Conservation (phyloP, 495 filamentous ascomycete genomes). For the Terfezia claveryi region DNA sequence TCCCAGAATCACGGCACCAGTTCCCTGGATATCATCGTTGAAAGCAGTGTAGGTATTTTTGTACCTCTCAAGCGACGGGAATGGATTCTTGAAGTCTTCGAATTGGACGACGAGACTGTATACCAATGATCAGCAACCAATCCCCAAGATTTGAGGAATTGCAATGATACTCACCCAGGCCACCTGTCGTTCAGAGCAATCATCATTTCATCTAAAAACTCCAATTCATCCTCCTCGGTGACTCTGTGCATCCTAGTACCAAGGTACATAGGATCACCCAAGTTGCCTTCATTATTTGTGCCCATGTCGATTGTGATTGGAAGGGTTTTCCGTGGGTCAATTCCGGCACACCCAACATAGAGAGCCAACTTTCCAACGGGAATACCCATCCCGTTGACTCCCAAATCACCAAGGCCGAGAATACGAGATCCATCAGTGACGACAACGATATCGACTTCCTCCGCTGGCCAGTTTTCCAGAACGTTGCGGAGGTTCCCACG, state of each 20-base stretch:
- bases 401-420: conserved; percentile 84
- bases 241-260: conserved; percentile 69
- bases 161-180: conserved; percentile 35
- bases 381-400: conserved; percentile 95
- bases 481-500: conserved; percentile 47
- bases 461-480: conserved; percentile 55
- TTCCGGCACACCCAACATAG: conserved; percentile 91
- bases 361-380: conserved; percentile 85
- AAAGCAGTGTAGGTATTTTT: conserved; percentile 76
- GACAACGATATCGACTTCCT: conserved; percentile 73
- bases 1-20: conserved; percentile 80
- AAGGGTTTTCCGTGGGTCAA: conserved; percentile 75
- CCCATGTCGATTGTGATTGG: conserved; percentile 83
- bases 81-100: conserved; percentile 97
- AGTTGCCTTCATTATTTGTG: conserved; percentile 69
- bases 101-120: conserved; percentile 81
- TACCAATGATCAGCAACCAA: neutral
- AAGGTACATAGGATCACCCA: conserved; percentile 85
- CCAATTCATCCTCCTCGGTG: conserved; percentile 56
- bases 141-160: neutral
- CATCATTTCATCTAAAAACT: conserved; percentile 98
- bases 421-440: conserved; percentile 95
- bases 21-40: conserved; percentile 98
- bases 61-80: conserved; percentile 80
- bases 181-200: conserved; percentile 62